phyloP scores from a whole-genome alignment of 2,329 filamentous ascomycete species.

The Didymella segeticola region DNA sequence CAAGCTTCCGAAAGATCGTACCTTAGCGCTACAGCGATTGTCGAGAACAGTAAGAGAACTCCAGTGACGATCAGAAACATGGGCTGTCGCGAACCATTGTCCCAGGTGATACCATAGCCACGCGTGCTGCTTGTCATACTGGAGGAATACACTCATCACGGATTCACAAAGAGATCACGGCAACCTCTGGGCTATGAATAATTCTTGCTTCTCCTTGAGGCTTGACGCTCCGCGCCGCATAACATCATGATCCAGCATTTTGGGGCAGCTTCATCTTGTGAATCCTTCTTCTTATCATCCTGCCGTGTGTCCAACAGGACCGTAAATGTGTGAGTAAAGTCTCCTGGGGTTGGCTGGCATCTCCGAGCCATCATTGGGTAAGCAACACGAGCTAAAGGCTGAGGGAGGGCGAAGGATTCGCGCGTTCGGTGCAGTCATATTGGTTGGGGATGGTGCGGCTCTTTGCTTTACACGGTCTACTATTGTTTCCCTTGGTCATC shows the following conservation, averaged over 20 bases:
- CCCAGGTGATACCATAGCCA: conserved; percentile 17
- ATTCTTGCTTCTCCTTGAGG: background rate
- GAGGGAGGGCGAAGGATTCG: background rate
- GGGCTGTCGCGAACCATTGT: conserved; percentile 27
- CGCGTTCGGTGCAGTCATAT: background rate
- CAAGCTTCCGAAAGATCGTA: background rate
- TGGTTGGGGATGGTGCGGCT: background rate
- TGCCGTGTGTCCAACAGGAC: conserved; percentile 2
- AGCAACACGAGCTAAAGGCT: conserved; percentile 1
- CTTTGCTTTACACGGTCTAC: conserved; percentile 1
- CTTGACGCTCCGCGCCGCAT: conserved; percentile 1
- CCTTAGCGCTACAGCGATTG: background rate
- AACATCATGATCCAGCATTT: conserved; percentile 1
- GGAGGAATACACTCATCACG: background rate
- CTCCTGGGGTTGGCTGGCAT: background rate
- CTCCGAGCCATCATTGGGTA: background rate
- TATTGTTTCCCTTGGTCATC: background rate
- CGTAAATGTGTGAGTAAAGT: background rate
- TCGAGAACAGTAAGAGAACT: conserved; percentile 19
- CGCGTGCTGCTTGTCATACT: conserved; percentile 1
- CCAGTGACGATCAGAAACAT: conserved; percentile 26
- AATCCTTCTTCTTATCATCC: conserved; percentile 1
- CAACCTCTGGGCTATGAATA: background rate
- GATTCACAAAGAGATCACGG: conserved; percentile 1
- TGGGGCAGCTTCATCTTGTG: conserved; percentile 1